Evolutionary conservation across 768 basidiomycete species (phyloP).

Genomic region (Serendipita indica): DNA sequence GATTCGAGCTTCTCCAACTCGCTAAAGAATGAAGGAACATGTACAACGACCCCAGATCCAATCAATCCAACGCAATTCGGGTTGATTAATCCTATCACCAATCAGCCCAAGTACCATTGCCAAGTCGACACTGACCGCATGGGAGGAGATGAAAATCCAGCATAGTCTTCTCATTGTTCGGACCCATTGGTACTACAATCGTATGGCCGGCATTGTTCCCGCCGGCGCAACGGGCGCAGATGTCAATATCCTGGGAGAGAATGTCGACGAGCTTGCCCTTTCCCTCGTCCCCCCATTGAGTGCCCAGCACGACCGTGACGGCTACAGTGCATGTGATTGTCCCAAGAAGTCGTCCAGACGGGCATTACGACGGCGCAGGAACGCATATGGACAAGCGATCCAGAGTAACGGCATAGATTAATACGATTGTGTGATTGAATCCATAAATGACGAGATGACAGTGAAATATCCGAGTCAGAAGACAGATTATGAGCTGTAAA

Average conservation of each 20-base stretch:
- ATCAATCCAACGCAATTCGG: slow-evolving; percentile 73
- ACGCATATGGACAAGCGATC: too few relatives aligned
- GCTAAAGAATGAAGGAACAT: slow-evolving; percentile 85
- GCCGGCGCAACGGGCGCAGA: slow-evolving; percentile 93
- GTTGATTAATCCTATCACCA: slow-evolving; percentile 49
- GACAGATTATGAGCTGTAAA: too few relatives aligned
- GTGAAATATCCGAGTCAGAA: too few relatives aligned
- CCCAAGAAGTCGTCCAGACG: not conserved
- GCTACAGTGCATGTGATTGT: slow-evolving; percentile 6
- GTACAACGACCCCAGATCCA: slow-evolving; percentile 91
- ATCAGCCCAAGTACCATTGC: not conserved
- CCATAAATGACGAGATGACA: too few relatives aligned
- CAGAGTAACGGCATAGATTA: not conserved
- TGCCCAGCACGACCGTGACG: slow-evolving; percentile 66
- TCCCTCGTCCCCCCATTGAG: slow-evolving; percentile 90
- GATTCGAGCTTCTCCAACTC: slow-evolving; percentile 76
- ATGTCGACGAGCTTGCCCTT: slow-evolving; percentile 97
- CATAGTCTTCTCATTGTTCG: slow-evolving; percentile 57
- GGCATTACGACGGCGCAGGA: too few relatives aligned
- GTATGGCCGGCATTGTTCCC: slow-evolving; percentile 99
- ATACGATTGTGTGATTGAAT: too few relatives aligned
- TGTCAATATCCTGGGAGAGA: slow-evolving; percentile 71
- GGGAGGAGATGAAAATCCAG: slow-evolving; percentile 95
- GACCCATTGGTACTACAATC: slow-evolving; percentile 66
- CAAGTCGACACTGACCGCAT: slow-evolving; percentile 44